Conservation (phyloP, 805 yeast genomes). For the Sugiyamaella marilandica region DNA sequence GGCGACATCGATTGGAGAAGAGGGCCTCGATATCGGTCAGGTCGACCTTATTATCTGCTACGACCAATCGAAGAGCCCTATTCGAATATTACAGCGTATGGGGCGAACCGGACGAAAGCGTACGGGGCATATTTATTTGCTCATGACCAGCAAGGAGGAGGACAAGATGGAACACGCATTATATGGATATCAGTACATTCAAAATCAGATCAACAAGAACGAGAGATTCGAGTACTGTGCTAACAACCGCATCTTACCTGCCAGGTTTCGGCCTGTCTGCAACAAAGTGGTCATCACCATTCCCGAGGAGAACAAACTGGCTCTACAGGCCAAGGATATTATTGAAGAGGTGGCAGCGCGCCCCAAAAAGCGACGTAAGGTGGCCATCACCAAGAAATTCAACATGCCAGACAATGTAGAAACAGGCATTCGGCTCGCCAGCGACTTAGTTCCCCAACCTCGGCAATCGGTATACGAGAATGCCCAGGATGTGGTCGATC, state of each 20-base stretch:
- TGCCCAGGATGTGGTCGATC: background rate
- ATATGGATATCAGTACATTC: conserved; percentile 77
- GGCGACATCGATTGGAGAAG: conserved; percentile 97
- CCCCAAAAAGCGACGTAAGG: background rate
- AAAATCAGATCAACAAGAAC: conserved; percentile 48
- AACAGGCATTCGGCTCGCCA: conserved; percentile 19
- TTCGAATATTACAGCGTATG: conserved; percentile 90
- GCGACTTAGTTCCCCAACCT: background rate
- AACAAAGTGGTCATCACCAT: conserved; percentile 54
- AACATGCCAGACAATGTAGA: conserved; percentile 22
- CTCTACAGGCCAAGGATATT: conserved; percentile 2
- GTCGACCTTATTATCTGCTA: conserved; percentile 91
- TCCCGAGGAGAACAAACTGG: conserved; percentile 61
- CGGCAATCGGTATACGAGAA: background rate
- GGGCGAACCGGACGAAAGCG: conserved; percentile 97
- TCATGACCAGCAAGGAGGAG: conserved; percentile 75
- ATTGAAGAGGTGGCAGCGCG: background rate
- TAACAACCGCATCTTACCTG: conserved; percentile 67
- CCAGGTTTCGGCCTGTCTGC: conserved; percentile 49
- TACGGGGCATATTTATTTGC: conserved; percentile 72
- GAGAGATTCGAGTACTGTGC: conserved; percentile 37
- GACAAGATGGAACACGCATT: conserved; percentile 76
- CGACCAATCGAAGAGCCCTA: conserved; percentile 91
- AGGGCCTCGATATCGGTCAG: conserved; percentile 97
- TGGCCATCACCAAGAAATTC: conserved; percentile 7